Conservation (phyloP, 202 grass and related monocot species). For the Zoysia matrella region DNA sequence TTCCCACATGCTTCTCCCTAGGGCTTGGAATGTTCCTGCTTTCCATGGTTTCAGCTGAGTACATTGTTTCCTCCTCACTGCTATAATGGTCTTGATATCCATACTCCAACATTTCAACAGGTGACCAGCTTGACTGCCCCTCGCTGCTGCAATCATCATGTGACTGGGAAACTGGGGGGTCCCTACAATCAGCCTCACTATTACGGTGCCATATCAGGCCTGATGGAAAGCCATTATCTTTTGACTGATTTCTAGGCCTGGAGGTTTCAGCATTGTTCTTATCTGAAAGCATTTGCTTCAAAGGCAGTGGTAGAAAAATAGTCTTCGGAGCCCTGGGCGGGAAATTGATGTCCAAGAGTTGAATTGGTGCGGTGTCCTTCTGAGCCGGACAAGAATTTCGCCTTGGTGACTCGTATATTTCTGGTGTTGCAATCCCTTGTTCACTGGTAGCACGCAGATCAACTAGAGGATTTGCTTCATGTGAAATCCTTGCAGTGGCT, state of each 20-base stretch:
- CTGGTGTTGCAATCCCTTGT: conserved; percentile 67
- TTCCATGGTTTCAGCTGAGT: conserved; percentile 97
- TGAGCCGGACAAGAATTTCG: conserved; percentile 58
- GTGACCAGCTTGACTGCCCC: conserved; percentile 68
- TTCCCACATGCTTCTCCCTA: conserved; percentile 70
- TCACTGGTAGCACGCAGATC: conserved; percentile 64
- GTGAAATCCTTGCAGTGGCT: conserved; percentile 64
- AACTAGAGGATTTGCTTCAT: conserved; percentile 64
- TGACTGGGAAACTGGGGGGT: conserved; percentile 32
- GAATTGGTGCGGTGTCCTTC: conserved; percentile 40
- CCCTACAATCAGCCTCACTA: conserved; percentile 44
- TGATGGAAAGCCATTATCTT: conserved; percentile 56
- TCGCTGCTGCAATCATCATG: conserved; percentile 58
- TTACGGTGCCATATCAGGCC: conserved; percentile 55
- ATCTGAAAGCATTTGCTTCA: conserved; percentile 90
- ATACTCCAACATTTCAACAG: conserved; percentile 51
- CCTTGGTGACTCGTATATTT: conserved; percentile 74
- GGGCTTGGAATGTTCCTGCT: conserved; percentile 81
- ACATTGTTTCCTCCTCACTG: conserved; percentile 93
- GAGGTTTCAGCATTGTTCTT: conserved; percentile 62
- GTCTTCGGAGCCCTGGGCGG: conserved; percentile 59
- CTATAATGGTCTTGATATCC: conserved; percentile 54
- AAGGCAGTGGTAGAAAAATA: conserved; percentile 79
- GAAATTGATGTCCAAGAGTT: too few species aligned
- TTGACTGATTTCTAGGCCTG: conserved; percentile 50